phyloP scores from a whole-genome alignment of 129 eudicot species.

The Cynara cardunculus region DNA sequence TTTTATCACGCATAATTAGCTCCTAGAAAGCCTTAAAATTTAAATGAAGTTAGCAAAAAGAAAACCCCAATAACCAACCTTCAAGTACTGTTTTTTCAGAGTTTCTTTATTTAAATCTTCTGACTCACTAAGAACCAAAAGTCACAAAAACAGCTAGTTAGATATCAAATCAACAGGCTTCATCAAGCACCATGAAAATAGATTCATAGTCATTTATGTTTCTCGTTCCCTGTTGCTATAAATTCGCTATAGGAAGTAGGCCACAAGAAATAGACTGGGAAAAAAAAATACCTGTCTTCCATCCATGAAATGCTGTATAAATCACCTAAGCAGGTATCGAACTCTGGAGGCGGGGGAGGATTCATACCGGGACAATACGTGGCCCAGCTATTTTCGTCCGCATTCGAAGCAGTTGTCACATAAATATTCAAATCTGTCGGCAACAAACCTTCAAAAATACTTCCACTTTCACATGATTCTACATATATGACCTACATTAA shows the following conservation, averaged over 20 bases:
- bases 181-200: background rate
- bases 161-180: background rate
- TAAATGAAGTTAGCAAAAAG: background rate
- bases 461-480: constrained; percentile 86
- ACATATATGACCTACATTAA: constrained; percentile 54
- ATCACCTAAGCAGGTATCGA: constrained; percentile 72
- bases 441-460: constrained; percentile 75
- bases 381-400: constrained; percentile 68
- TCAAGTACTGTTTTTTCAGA: constrained; percentile 53
- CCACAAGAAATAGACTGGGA: background rate
- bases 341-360: constrained; percentile 61
- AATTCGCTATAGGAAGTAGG: background rate
- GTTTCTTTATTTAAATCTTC: constrained; percentile 68
- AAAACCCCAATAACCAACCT: constrained; percentile 29
- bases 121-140: constrained; percentile 46
- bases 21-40: background rate
- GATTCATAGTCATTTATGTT: background rate
- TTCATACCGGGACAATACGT: constrained; percentile 70
- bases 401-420: constrained; percentile 76
- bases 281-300: constrained; percentile 38
- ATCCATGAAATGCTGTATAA: constrained; percentile 82
- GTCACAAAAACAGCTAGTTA: background rate
- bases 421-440: constrained; percentile 60
- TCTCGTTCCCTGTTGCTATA: background rate
- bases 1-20: background rate